Evolutionary conservation across 257 asterid genomes (phyloP).

Genomic region (Solanum rostratum): DNA sequence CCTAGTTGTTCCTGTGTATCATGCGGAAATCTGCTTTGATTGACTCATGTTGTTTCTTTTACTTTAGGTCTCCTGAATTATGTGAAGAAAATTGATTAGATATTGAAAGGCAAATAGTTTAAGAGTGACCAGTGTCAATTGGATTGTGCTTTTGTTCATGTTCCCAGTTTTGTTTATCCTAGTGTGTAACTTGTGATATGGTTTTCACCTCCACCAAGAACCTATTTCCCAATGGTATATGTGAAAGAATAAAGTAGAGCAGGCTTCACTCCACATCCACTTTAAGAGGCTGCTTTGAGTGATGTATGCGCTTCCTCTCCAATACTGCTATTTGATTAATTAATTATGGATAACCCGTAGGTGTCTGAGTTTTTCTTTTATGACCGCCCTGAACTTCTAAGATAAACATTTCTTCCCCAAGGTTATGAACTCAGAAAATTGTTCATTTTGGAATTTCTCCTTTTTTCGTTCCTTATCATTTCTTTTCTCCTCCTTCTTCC

Average conservation of each 20-base stretch:
- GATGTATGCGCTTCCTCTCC: not conserved
- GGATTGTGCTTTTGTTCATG: not conserved
- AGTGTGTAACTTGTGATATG: not conserved
- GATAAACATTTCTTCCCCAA: not conserved
- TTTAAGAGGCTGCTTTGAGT: not conserved
- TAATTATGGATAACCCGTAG: not conserved
- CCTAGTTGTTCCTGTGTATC: not conserved
- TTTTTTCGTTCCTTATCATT: not conserved
- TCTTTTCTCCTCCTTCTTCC: not conserved
- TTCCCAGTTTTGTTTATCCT: not conserved
- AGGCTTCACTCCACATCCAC: not conserved
- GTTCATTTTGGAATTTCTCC: not conserved
- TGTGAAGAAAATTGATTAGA: not conserved
- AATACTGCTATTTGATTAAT: not conserved
- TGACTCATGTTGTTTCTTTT: not conserved
- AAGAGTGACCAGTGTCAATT: not conserved
- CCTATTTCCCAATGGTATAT: not conserved
- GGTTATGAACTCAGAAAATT: not conserved
- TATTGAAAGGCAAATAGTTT: not conserved
- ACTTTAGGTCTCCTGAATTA: not conserved
- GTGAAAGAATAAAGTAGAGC: not conserved
- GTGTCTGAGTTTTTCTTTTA: not conserved
- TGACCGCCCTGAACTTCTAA: not conserved
- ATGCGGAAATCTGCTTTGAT: not conserved
- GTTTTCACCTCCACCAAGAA: not conserved